Conservation (phyloP, 1,284 basidiomycete genomes). For the Calocybe gambosa region DNA sequence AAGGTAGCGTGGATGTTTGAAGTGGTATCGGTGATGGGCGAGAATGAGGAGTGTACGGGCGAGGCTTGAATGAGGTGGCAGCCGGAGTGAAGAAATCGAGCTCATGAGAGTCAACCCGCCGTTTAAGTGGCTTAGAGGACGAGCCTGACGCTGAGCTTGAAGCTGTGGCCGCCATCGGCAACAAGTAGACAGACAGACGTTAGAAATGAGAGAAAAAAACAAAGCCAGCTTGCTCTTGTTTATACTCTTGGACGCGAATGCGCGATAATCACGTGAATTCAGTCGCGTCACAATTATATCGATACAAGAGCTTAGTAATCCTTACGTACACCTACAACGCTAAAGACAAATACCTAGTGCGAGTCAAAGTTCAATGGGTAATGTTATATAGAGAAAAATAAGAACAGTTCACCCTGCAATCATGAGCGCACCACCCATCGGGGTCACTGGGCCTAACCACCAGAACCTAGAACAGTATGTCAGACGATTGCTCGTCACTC, state of each 20-base stretch:
- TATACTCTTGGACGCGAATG: constrained; percentile 25
- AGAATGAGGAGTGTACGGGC: constrained; percentile 44
- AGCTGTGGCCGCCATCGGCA: not conserved
- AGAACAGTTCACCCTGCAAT: constrained; percentile 62
- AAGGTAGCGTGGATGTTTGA: constrained; percentile 18
- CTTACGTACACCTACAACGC: too few species aligned
- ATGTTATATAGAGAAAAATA: not conserved
- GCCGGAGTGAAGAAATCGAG: constrained; percentile 55
- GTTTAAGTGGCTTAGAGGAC: constrained; percentile 33
- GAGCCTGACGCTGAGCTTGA: constrained; percentile 8
- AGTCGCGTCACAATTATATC: constrained; percentile 11
- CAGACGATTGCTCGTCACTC: constrained; percentile 1
- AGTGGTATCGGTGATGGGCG: constrained; percentile 17
- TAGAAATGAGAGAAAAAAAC: not conserved
- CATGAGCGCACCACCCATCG: constrained; percentile 67
- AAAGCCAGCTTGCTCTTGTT: constrained; percentile 20
- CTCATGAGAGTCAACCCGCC: constrained; percentile 40
- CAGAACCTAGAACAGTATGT: constrained; percentile 36
- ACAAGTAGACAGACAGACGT: not conserved
- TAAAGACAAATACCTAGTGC: constrained; percentile 47
- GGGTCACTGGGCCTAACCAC: constrained; percentile 70
- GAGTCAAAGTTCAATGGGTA: not conserved
- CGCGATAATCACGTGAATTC: constrained; percentile 33
- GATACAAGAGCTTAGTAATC: too few species aligned
- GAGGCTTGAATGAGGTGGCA: constrained; percentile 52